phyloP scores from a whole-genome alignment of 2,329 filamentous ascomycete genomes.

The Stemphylium lycopersici region DNA sequence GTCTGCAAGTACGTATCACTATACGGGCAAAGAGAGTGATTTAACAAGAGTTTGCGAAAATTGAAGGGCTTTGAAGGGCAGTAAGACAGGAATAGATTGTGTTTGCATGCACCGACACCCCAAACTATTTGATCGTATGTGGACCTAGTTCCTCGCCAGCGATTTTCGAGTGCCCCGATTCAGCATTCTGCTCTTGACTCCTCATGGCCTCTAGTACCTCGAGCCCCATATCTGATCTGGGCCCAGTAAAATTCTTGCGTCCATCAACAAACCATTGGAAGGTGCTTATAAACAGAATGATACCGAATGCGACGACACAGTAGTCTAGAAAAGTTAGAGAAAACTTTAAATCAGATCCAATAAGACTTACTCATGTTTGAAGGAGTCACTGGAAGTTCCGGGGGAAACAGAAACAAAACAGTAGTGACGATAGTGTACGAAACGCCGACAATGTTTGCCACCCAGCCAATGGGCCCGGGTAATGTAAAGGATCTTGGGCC shows the following conservation, averaged over 20 bases:
- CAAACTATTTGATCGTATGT: background rate
- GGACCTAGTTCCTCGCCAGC: slow-evolving; percentile 11
- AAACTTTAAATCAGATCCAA: background rate
- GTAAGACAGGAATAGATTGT: background rate
- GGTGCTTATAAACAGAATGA: slow-evolving; percentile 62
- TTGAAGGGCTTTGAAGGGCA: background rate
- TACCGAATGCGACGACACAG: slow-evolving; percentile 63
- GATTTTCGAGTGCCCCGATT: slow-evolving; percentile 10
- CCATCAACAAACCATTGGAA: slow-evolving; percentile 67
- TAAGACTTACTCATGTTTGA: slow-evolving; percentile 69
- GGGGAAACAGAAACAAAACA: slow-evolving; percentile 76
- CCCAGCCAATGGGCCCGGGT: slow-evolving; percentile 63
- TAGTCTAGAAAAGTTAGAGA: slow-evolving; percentile 49
- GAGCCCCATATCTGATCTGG: slow-evolving; percentile 48
- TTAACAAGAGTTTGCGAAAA: too few relatives aligned
- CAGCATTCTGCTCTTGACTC: slow-evolving; percentile 21
- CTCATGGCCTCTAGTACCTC: slow-evolving; percentile 49
- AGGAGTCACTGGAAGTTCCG: slow-evolving; percentile 66
- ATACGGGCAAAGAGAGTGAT: too few relatives aligned
- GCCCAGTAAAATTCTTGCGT: slow-evolving; percentile 65
- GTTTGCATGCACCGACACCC: background rate
- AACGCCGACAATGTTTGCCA: slow-evolving; percentile 65
- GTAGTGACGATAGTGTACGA: slow-evolving; percentile 73
- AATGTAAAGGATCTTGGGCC: slow-evolving; percentile 66
- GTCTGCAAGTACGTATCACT: too few relatives aligned